phyloP scores from a whole-genome alignment of 352 stramenopile genomes.

The Aphanomyces invadans region DNA sequence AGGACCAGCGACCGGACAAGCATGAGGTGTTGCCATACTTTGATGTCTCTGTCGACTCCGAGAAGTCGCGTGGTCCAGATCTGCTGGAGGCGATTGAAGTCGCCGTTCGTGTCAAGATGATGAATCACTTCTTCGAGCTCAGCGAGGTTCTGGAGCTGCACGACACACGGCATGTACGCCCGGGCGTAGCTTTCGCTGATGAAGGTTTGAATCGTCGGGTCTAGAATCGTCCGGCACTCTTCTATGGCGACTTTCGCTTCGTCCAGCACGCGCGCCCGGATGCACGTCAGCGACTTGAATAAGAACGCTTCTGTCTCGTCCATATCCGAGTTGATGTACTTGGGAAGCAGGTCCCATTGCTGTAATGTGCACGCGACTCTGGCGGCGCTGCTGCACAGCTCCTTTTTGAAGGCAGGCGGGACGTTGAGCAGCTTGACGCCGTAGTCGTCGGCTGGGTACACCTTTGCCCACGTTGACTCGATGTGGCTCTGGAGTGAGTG shows the following conservation, averaged over 20 bases:
- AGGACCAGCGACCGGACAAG: constrained; percentile 91
- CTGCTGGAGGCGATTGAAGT: constrained; percentile 67
- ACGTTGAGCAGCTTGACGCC: constrained; percentile 57
- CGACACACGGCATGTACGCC: constrained; percentile 94
- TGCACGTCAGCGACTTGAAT: constrained; percentile 88
- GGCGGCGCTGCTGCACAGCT: constrained; percentile 74
- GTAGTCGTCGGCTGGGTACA: constrained; percentile 58
- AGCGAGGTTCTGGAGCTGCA: constrained; percentile 96
- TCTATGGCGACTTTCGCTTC: constrained; percentile 90
- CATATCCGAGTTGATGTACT: constrained; percentile 85
- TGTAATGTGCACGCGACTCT: constrained; percentile 75
- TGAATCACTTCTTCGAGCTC: constrained; percentile 91
- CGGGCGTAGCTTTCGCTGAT: constrained; percentile 96
- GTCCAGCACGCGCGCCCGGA: constrained; percentile 91
- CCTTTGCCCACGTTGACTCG: constrained; percentile 75
- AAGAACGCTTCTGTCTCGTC: constrained; percentile 75
- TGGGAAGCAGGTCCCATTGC: constrained; percentile 78
- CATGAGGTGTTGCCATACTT: constrained; percentile 94
- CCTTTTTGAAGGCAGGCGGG: constrained; percentile 72
- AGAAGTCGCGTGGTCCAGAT: constrained; percentile 86
- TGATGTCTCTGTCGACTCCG: constrained; percentile 90
- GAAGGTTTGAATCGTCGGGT: constrained; percentile 94
- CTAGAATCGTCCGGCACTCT: constrained; percentile 91
- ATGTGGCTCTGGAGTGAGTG: constrained; percentile 92
- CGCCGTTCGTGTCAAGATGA: constrained; percentile 49